Evolutionary conservation across 2,329 filamentous ascomycete genomes (phyloP).

Genomic region (Ampelomyces quisqualis): DNA sequence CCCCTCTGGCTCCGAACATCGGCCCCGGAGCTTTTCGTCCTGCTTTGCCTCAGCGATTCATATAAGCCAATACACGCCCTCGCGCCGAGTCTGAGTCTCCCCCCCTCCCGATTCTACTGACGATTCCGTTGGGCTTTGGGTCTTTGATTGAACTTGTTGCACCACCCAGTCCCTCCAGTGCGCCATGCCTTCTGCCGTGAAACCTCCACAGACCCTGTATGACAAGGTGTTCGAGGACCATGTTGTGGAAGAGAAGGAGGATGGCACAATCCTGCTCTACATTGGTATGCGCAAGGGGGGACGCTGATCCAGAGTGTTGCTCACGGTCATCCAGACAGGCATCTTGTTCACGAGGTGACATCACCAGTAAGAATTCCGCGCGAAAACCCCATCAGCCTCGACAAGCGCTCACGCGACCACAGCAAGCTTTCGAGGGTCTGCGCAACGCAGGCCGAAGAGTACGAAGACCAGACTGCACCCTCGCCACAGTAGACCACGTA

Average conservation of each 20-base stretch:
- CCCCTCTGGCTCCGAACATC: constrained; percentile 35
- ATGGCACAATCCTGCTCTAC: constrained; percentile 89
- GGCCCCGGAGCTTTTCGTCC: constrained; percentile 29
- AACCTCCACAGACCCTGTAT: constrained; percentile 81
- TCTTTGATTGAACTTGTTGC: constrained; percentile 18
- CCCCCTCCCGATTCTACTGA: constrained; percentile 1
- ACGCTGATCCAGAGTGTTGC: constrained; percentile 4
- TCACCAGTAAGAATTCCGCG: constrained; percentile 66
- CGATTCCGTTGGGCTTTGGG: background rate
- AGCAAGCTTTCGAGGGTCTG: constrained; percentile 97
- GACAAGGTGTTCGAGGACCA: constrained; percentile 97
- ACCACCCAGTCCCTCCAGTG: constrained; percentile 14
- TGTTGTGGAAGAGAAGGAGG: constrained; percentile 91
- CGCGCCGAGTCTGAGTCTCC: constrained; percentile 3
- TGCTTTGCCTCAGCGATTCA: constrained; percentile 30
- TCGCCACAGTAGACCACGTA: constrained; percentile 96
- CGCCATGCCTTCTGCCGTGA: constrained; percentile 74
- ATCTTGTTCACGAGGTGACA: constrained; percentile 97
- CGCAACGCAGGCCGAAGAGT: constrained; percentile 86
- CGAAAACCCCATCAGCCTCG: background rate
- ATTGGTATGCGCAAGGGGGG: constrained; percentile 66
- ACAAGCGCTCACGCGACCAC: constrained; percentile 21
- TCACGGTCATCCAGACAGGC: constrained; percentile 65
- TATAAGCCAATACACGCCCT: constrained; percentile 21
- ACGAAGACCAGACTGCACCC: constrained; percentile 91